Percentiles rank a stretch among this genome's conserved stretches.
Conservation (phyloP, 1,139 yeast species). For the Zygoascus meyerae region DNA sequence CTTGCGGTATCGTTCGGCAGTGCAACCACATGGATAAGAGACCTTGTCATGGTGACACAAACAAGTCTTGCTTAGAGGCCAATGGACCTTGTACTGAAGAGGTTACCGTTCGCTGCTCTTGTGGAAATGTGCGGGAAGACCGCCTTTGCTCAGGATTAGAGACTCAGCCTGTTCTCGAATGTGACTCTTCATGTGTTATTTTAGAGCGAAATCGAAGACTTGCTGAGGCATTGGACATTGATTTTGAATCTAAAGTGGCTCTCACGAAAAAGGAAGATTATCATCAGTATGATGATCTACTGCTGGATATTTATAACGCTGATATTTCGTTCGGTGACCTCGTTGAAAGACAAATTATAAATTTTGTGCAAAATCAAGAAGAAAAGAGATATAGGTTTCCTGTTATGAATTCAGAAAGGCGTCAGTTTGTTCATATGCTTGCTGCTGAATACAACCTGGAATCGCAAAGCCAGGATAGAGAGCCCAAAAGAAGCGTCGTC, state of each 20-base stretch:
- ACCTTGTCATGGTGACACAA: slow-evolving; percentile 55
- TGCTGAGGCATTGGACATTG: slow-evolving; percentile 54
- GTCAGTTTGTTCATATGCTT: slow-evolving; percentile 65
- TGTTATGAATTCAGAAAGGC: slow-evolving; percentile 64
- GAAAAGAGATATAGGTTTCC: slow-evolving; percentile 51
- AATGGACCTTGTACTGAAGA: slow-evolving; percentile 44
- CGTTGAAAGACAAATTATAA: slow-evolving; percentile 49
- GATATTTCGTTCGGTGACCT: slow-evolving; percentile 34
- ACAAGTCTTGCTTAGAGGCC: slow-evolving; percentile 40
- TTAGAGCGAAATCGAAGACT: slow-evolving; percentile 56
- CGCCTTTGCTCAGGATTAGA: slow-evolving; percentile 16
- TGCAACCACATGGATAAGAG: slow-evolving; percentile 66
- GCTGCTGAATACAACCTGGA: slow-evolving; percentile 55
- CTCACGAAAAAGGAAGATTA: slow-evolving; percentile 11
- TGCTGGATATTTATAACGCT: slow-evolving; percentile 27
- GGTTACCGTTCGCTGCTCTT: slow-evolving; percentile 52
- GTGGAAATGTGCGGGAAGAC: slow-evolving; percentile 50
- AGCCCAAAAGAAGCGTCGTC: slow-evolving; percentile 70
- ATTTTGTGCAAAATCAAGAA: slow-evolving; percentile 41
- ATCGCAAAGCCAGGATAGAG: slow-evolving; percentile 74
- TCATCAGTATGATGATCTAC: slow-evolving; percentile 23
- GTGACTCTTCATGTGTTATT: slow-evolving; percentile 68
- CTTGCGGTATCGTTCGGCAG: slow-evolving; percentile 54
- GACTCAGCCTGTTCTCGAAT: slow-evolving; percentile 35
- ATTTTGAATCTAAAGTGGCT: slow-evolving; percentile 11